Percentiles rank a stretch among this genome's conserved stretches.
These are phyloP conservation scores for Cynara cardunculus DNA, from an alignment of 129 eudicot genomes.

Conservation along the genomic window DNA sequence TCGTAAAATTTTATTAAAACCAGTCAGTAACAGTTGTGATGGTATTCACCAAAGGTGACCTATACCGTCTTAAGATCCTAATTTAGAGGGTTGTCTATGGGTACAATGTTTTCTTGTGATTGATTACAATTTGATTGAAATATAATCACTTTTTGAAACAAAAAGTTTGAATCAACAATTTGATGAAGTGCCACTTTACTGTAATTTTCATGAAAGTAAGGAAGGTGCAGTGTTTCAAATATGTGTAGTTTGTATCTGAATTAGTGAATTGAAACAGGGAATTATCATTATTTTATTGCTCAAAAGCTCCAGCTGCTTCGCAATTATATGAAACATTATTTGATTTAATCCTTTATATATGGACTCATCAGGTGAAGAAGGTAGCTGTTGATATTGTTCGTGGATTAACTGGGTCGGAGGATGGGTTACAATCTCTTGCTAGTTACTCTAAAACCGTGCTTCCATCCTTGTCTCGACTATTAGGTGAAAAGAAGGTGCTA, in stretches of 20 bases:
- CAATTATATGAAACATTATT: not conserved
- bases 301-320: not conserved
- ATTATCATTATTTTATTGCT: not conserved
- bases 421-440: conserved; percentile 62
- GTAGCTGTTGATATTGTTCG: conserved; percentile 87
- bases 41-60: not conserved
- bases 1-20: not conserved
- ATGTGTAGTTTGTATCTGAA: not conserved
- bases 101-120: not conserved
- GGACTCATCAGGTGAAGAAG: conserved; percentile 58
- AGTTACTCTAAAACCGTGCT: conserved; percentile 44
- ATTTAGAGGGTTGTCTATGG: too few species aligned
- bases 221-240: not conserved
- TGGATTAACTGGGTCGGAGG: conserved; percentile 81
- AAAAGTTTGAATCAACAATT: not conserved
- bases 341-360: not conserved
- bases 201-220: not conserved
- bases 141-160: not conserved
- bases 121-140: not conserved
- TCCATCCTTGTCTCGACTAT: conserved; percentile 47
- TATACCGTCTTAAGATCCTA: too few species aligned
- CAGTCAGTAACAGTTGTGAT: not conserved
- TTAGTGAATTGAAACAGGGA: not conserved
- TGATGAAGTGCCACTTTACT: not conserved
- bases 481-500: conserved; percentile 65